A percentile compares a stretch with the other conserved stretches of the same genome.
These are phyloP conservation scores for Pseudogymnoascus sp. DNA, from an alignment of 2,329 filamentous ascomycete species.

Conservation along the genomic window DNA sequence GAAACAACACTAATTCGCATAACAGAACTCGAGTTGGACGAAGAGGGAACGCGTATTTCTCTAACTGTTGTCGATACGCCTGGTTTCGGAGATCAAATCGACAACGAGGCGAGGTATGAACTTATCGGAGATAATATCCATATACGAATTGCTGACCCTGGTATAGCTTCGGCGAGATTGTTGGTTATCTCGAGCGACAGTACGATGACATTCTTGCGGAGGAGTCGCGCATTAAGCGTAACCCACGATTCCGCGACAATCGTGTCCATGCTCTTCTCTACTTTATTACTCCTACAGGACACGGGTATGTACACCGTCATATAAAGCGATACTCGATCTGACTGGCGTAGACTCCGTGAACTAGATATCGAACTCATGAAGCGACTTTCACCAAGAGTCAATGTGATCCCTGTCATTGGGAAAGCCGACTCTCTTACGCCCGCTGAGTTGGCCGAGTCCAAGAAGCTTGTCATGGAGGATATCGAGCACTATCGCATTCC, in stretches of 20 bases:
- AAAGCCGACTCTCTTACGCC: conserved; percentile 97
- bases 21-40: conserved; percentile 85
- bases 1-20: conserved; percentile 28
- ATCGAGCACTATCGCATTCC: conserved; percentile 99
- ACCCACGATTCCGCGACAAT: conserved; percentile 98
- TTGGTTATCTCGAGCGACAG: conserved; percentile 96
- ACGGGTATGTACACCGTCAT: conserved; percentile 56
- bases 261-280: conserved; percentile 96
- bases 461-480: conserved; percentile 99
- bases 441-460: conserved; percentile 92
- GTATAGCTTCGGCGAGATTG: conserved; percentile 86
- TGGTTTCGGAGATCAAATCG: conserved; percentile 96
- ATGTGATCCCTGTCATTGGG: conserved; percentile 97
- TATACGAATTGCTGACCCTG: conserved; percentile 24
- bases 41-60: conserved; percentile 96
- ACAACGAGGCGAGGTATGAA: conserved; percentile 89
- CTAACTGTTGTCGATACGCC: conserved; percentile 98
- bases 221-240: conserved; percentile 99
- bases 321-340: conserved; percentile 10
- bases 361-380: conserved; percentile 99
- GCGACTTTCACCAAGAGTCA: conserved; percentile 93
- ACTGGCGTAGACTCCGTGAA: conserved; percentile 69
- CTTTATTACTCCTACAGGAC: conserved; percentile 97
- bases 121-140: conserved; percentile 1
- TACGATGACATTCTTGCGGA: conserved; percentile 99